These are phyloP conservation scores for Globisporangium solare DNA, from an alignment of 352 stramenopile species.

Conservation along the genomic window DNA sequence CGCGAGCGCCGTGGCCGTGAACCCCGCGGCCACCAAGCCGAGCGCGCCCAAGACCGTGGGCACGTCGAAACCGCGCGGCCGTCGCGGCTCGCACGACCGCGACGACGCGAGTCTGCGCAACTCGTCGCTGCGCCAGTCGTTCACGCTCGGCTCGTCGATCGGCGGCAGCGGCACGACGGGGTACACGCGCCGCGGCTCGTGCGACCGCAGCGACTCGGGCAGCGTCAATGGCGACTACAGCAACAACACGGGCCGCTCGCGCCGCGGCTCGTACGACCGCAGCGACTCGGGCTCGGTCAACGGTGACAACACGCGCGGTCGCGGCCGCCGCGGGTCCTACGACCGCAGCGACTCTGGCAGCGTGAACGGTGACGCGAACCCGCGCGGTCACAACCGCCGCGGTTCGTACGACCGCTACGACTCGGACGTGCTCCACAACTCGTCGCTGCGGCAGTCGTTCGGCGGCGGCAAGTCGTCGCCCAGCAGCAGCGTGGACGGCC, in stretches of 20 bases:
- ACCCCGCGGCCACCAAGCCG: conserved; percentile 1
- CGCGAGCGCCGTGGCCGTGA: conserved; percentile 23
- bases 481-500: conserved; percentile 14
- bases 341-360: conserved; percentile 19
- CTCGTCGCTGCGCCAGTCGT: conserved; percentile 19
- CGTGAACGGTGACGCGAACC: conserved; percentile 7
- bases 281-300: conserved; percentile 19
- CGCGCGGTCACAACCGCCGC: conserved; percentile 34
- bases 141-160: conserved; percentile 16
- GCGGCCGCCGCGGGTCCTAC: conserved; percentile 24
- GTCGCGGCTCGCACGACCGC: conserved; percentile 60
- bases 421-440: conserved; percentile 27
- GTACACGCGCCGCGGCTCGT: conserved; percentile 45
- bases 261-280: conserved; percentile 23
- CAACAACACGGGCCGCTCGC: conserved; percentile 14
- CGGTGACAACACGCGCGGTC: conserved; percentile 24
- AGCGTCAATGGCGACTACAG: conserved; percentile 20
- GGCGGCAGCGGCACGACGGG: conserved; percentile 26
- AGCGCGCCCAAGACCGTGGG: conserved; percentile 1
- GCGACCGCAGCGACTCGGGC: conserved; percentile 39
- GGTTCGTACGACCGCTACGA: conserved; percentile 57
- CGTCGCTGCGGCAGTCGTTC: conserved; percentile 28
- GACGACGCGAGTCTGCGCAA: conserved; percentile 16
- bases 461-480: conserved; percentile 12
- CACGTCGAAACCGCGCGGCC: conserved; percentile 22